Evolutionary conservation across 2,329 filamentous ascomycete species (phyloP).

Genomic region (Paraconiothyrium brasiliense): DNA sequence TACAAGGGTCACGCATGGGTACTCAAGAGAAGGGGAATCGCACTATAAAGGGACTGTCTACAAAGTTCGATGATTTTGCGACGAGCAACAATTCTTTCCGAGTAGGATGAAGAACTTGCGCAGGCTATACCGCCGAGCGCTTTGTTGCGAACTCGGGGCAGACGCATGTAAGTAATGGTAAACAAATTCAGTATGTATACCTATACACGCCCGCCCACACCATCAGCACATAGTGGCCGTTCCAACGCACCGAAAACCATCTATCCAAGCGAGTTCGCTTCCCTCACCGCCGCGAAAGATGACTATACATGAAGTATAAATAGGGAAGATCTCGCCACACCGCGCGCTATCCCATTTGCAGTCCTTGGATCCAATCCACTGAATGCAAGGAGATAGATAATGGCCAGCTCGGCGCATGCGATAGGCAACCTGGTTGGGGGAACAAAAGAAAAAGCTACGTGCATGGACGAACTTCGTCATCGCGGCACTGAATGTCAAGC

Average conservation of each 20-base stretch:
- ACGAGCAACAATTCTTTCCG: too few relatives aligned
- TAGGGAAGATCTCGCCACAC: not conserved
- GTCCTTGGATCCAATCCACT: constrained; percentile 3
- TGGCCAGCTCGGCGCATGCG: constrained; percentile 15
- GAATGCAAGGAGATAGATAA: constrained; percentile 11
- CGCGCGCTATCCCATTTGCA: not conserved
- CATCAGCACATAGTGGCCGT: not conserved
- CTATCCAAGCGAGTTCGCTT: not conserved
- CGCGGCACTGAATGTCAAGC: constrained; percentile 19
- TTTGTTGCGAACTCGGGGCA: too few relatives aligned
- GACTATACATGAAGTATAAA: constrained; percentile 10
- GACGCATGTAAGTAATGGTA: not conserved
- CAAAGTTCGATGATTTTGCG: too few relatives aligned
- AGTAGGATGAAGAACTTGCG: too few relatives aligned
- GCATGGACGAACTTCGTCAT: constrained; percentile 8
- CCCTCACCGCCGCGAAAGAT: not conserved
- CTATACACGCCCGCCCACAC: constrained; percentile 1
- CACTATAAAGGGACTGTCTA: too few relatives aligned
- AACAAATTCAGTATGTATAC: constrained; percentile 15
- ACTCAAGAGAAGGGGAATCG: too few relatives aligned
- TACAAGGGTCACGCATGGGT: too few relatives aligned
- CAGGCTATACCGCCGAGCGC: too few relatives aligned
- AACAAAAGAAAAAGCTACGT: constrained; percentile 5
- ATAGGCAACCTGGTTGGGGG: constrained; percentile 6
- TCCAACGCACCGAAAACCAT: not conserved